These are phyloP conservation scores for California macrophylla DNA, from an alignment of 441 rosid genomes.

Conservation along the genomic window DNA sequence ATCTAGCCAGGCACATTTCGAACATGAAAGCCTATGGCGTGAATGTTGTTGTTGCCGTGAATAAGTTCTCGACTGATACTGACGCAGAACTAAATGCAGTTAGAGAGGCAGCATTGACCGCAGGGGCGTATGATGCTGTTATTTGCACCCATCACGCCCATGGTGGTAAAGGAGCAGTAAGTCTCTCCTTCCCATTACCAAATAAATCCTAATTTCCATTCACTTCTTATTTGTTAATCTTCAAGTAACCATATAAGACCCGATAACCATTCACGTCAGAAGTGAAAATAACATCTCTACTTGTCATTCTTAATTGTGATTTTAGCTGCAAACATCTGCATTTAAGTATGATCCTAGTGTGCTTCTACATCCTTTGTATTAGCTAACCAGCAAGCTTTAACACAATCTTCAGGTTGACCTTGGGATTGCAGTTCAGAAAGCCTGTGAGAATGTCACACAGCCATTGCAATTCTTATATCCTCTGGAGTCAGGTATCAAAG, in stretches of 20 bases:
- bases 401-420: slow-evolving; percentile 60
- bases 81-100: slow-evolving; percentile 79
- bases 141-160: slow-evolving; percentile 88
- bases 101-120: slow-evolving; percentile 57
- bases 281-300: not conserved
- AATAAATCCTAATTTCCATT: not conserved
- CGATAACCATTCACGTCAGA: not conserved
- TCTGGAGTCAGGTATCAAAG: slow-evolving; percentile 36
- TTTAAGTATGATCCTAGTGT: too few species aligned
- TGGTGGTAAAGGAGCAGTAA: slow-evolving; percentile 93
- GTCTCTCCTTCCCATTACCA: slow-evolving; percentile 15
- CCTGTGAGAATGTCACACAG: slow-evolving; percentile 60
- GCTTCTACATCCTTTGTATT: too few species aligned
- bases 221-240: too few species aligned
- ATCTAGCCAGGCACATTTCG: slow-evolving; percentile 76
- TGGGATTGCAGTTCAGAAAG: slow-evolving; percentile 79
- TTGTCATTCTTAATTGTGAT: not conserved
- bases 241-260: too few species aligned
- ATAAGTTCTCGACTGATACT: slow-evolving; percentile 76
- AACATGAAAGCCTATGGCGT: slow-evolving; percentile 80
- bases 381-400: not conserved
- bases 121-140: slow-evolving; percentile 89
- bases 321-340: not conserved
- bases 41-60: slow-evolving; percentile 89
- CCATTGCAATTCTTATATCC: slow-evolving; percentile 73